Evolutionary conservation across 176 grass and related monocot genomes (phyloP), one percentile per base, ranked within the genome.

Genomic region (Echinochloa phyllopogon): DNA sequence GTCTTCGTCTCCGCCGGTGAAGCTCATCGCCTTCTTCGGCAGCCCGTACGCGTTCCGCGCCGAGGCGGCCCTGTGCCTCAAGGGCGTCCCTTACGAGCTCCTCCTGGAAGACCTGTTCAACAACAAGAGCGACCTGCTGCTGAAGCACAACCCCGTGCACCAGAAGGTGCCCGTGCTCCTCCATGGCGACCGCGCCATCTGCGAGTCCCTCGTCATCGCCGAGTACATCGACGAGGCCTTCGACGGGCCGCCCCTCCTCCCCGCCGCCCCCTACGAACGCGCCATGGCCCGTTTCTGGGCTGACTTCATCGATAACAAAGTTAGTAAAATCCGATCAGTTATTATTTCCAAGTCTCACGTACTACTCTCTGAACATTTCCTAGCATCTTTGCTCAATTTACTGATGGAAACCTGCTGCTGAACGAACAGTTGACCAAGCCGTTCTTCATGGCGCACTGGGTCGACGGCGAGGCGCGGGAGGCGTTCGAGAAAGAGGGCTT

Each of bases 141-240:
- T 89, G 7, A 45, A 10, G 42, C 72, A 42, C 66, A 89, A 92
- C 64, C 91, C 91, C 3, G 9, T 89, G 14, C 69, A 89, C 70
- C 77, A 84, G 63, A 76, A 33, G 59, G 44, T 92, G 1, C 90
- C 90, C 47, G 83, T 92, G 0, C 82, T 92, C 44, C 48, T 92
- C 52, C 83, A 89, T 1, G 71, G 64, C 36, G 83, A 78, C 21
- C 55, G 69, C 11, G 15, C 79, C 40, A 8, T 89, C 21, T 6
- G 14, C 6, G 86, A 86, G 87, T 92, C 87, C 0, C 84, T 89
- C 8, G 14, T 84, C 39, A 39, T 89, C 80, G 38, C 77, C 7
- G 80, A 92, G 76, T 92, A 89, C 18, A 7, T 89, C 33, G 87
- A 89, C 16, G 87, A 89, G 71, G 16, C 52, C 43, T 89, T 86